phyloP scores from a whole-genome alignment of 1,139 yeast genomes.

The Yamadazyma friedrichii region DNA sequence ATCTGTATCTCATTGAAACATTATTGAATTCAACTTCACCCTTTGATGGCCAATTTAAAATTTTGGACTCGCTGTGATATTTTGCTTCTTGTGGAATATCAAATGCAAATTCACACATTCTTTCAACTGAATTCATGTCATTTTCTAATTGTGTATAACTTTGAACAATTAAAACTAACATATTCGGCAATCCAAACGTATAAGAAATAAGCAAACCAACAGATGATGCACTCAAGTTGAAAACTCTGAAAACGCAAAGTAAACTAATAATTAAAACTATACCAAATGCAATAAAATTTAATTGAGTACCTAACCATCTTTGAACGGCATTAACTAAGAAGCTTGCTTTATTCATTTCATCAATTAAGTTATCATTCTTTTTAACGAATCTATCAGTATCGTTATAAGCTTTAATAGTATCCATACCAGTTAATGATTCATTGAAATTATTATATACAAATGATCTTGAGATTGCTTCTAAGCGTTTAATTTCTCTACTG shows the following conservation, averaged over 20 bases:
- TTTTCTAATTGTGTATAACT: slow-evolving; percentile 74
- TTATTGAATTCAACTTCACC: slow-evolving; percentile 57
- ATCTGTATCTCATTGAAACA: slow-evolving; percentile 69
- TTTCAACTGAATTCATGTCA: slow-evolving; percentile 82
- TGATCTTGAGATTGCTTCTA: slow-evolving; percentile 77
- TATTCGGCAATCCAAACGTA: slow-evolving; percentile 54
- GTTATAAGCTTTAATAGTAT: slow-evolving; percentile 66
- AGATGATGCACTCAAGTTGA: slow-evolving; percentile 62
- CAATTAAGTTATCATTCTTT: slow-evolving; percentile 50
- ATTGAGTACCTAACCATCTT: slow-evolving; percentile 74
- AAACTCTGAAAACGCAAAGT: slow-evolving; percentile 65
- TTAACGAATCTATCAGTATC: slow-evolving; percentile 48
- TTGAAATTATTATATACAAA: slow-evolving; percentile 73
- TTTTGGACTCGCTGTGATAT: slow-evolving; percentile 57
- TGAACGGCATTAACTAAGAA: slow-evolving; percentile 67
- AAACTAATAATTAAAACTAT: slow-evolving; percentile 53
- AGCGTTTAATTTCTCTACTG: slow-evolving; percentile 72
- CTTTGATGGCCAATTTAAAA: slow-evolving; percentile 43
- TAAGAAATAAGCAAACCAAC: slow-evolving; percentile 73
- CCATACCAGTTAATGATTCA: slow-evolving; percentile 72
- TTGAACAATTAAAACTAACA: slow-evolving; percentile 51
- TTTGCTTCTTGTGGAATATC: slow-evolving; percentile 43
- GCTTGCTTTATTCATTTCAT: slow-evolving; percentile 75
- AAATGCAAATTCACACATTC: slow-evolving; percentile 69
- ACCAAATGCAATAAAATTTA: slow-evolving; percentile 56